Base-by-base conservation (phyloP, 1,284 basidiomycete species). In the Microbotryum scabiosae region DNA sequence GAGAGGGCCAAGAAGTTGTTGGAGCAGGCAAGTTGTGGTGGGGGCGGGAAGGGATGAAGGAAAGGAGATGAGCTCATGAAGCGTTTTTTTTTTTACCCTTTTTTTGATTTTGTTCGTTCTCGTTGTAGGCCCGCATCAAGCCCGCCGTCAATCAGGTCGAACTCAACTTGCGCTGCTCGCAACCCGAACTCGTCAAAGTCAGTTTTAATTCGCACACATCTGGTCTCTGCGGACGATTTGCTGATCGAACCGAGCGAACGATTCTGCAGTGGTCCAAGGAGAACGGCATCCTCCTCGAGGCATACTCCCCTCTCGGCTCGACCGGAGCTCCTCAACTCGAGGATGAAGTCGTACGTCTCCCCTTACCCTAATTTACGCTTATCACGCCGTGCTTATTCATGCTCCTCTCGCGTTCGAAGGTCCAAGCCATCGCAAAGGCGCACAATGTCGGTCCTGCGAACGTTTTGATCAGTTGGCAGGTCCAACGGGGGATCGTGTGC, bases 241-340 rank as follows among this genome's bases (percentile, higher is more conserved):
- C 23, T 43, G 43, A 21, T 21, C 47, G 6, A 44, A 21, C 51
- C 21, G 20, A 50, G 32, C 36, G 41, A 54, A 32, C 62, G 44
- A 2, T 47, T 23, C 0, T 54, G 83, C 90, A 65, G 65, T 66
- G 65, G 65, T 80, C 87, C 71, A 80, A 82, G 70, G 77, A 79
- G 30, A 83, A 88, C 73, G 79, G 78, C 32, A 91, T 93, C 70
- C 76, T 84, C 28, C 78, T 87, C 2, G 82, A 90, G 73, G 87
- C 88, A 0, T 92, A 90, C 75, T 89, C 85, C 14, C 90, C 90
- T 8, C 81, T 91, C 36, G 89, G 89, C 9, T 88, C 86, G 23
- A 82, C 84, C 4, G 81, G 84, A 69, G 83, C 85, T 1, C 86
- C 87, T 2, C 64, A 65, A 43, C 44, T 65, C 12, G 83, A 88